phyloP scores from a whole-genome alignment of 768 basidiomycete species.

The Mycena kentingensis region DNA sequence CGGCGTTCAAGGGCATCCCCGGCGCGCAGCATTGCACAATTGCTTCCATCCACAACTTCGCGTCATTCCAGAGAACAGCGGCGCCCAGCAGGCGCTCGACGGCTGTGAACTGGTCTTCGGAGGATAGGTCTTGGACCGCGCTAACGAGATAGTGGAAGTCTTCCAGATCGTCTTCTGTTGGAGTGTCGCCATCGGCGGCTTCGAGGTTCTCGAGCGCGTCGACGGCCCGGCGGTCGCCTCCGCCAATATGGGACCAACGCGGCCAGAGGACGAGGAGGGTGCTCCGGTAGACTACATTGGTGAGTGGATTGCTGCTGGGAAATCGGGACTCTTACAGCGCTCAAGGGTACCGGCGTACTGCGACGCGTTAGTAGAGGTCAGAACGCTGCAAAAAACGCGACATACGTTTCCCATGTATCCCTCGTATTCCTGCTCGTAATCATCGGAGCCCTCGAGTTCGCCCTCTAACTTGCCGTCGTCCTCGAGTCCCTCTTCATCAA shows the following conservation, averaged over 20 bases:
- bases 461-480: conserved; percentile 22
- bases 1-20: neutral
- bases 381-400: neutral
- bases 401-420: conserved; percentile 33
- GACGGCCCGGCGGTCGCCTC: conserved; percentile 2
- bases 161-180: neutral
- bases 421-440: conserved; percentile 29
- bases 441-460: conserved; percentile 9
- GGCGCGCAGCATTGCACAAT: neutral
- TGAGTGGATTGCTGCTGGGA: neutral
- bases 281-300: conserved; percentile 26
- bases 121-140: neutral
- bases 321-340: conserved; percentile 22
- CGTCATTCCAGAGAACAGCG: neutral
- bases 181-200: neutral
- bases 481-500: conserved; percentile 19
- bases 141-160: conserved; percentile 3
- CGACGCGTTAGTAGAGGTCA: neutral
- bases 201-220: neutral
- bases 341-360: conserved; percentile 25
- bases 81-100: neutral
- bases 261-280: conserved; percentile 30
- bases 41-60: neutral
- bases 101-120: conserved; percentile 2
- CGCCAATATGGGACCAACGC: conserved; percentile 6